Base-by-base conservation (phyloP, 2,329 filamentous ascomycete species). In the Volutella citrinella region DNA sequence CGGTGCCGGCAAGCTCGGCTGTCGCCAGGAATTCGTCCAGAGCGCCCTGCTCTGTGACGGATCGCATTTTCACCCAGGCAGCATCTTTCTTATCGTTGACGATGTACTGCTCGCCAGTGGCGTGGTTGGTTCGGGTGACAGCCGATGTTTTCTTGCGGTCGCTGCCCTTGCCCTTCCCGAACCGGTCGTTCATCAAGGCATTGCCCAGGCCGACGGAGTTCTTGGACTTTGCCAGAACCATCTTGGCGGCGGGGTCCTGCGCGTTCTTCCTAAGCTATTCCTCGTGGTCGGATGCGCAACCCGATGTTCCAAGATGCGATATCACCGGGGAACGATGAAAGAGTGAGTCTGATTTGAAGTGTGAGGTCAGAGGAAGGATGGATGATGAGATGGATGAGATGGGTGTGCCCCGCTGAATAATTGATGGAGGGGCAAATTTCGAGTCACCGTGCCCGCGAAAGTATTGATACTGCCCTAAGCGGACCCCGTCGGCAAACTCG, bases 21-120 rank as follows among this genome's bases (percentile, higher is more conserved):
- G 93, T 98, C 37, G 85, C 87, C 46, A 98, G 71, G 63, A 98
- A 98, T 64, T 98, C 93, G 63, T 98, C 93, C 43, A 98, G 80
- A 27, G 90, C 90, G 49, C 84, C 90, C 66, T 98, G 93, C 70
- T 98, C 88, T 6, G 93, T 98, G 51, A 98, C 87, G 61, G 88
- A 95, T 69, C 91, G 88, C 93, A 98, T 97, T 74, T 97, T 98
- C 58, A 97, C 88, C 89, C 90, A 98, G 51, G 87, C 77, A 21
- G 91, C 93, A 68, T 97, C 90, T 60, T 94, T 82, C 51, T 81
- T 82, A 46, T 86, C 84, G 60, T 95, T 96, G 30, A 88, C 93
- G 53, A 97, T 81, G 62, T 98, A 98, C 72, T 82, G 82, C 60
- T 94, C 86, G 57, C 88, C 89, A 15, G 87, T 88, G 17, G 79